A percentile compares a stretch with the other conserved stretches of the same genome.
Conservation (phyloP, 306 rosid genomes). For the Cucurbita moschata region DNA sequence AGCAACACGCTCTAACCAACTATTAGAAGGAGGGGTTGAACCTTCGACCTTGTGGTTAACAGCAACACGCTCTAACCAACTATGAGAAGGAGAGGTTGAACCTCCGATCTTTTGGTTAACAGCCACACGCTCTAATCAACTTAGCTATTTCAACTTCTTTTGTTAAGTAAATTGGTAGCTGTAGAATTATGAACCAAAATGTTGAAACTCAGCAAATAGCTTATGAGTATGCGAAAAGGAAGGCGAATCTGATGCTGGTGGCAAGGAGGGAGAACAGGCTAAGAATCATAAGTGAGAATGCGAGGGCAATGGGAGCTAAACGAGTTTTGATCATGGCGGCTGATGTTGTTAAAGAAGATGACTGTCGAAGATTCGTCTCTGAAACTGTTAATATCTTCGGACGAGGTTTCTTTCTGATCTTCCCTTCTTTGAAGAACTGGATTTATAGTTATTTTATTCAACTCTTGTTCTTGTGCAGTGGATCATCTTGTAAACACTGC, state of each 20-base stretch:
- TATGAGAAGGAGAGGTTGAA: too few relatives aligned
- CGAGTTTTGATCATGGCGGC: conserved; percentile 61
- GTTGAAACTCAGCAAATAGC: conserved; percentile 56
- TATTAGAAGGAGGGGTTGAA: too few relatives aligned
- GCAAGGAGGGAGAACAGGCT: conserved; percentile 67
- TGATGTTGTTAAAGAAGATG: conserved; percentile 89
- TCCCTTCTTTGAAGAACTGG: too few relatives aligned
- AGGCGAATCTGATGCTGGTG: conserved; percentile 60
- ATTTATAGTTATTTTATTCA: too few relatives aligned
- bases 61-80: too few relatives aligned
- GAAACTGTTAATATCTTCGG: conserved; percentile 38
- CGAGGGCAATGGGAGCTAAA: conserved; percentile 50
- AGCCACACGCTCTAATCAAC: too few relatives aligned
- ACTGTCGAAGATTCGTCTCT: conserved; percentile 52
- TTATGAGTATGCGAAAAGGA: conserved; percentile 68
- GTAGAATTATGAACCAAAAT: too few relatives aligned
- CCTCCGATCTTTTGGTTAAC: too few relatives aligned
- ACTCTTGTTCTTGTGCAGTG: conserved; percentile 25
- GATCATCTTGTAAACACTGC: conserved; percentile 83
- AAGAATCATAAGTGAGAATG: conserved; percentile 48
- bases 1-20: too few relatives aligned
- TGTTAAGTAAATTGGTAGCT: too few relatives aligned
- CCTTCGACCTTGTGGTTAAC: too few relatives aligned
- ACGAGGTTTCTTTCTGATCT: conserved; percentile 17
- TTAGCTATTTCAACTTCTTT: too few relatives aligned